Base-by-base conservation (phyloP, 2,329 filamentous ascomycete genomes). In the Ceratocystis destructans region DNA sequence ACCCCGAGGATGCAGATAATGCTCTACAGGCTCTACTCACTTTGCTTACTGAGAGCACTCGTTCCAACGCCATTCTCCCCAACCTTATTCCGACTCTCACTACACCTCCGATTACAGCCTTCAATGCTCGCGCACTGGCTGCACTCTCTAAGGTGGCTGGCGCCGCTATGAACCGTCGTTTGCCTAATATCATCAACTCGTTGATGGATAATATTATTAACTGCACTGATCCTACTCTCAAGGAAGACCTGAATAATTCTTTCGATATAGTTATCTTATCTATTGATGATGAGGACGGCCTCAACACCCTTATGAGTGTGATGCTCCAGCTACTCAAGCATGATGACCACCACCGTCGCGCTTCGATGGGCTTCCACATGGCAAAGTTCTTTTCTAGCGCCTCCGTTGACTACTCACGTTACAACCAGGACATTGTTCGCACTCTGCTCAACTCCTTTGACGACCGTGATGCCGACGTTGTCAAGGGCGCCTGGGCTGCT, bases 231-330 rank as follows among this genome's bases (percentile, higher is more conserved):
- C 87, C 89, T n/a, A 77, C 78, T 6, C 84, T 96, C 45, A 83
- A 81, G 31, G 76, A 76, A 53, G 92, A 97, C 69, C 81, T 99
- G 10, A 84, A 89, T 70, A 78, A 79, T 62, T 88, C 94, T 0
- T 94, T 99, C 72, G 90, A 96, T 74, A 89, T 89, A 0, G 90
- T 99, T 5, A 82, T 99, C 68, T 79, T 93, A 63, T 96, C 92
- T 22, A 91, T 97, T 68, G 94, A 99, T 74, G 94, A 97, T 75
- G 96, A 86, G 71, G 94, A 99, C 76, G 94, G 95, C 64, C 82
- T 99, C 45, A 97, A 96, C 74, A 94, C 89, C 7, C 87, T 90
- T 68, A 97, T 99, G 90, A 96, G 89, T 72, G 90, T 94, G 46
- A 87, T 99, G 78, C 79, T 97, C 59, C 82, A 87, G 66, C 82